A percentile compares a stretch with the other conserved stretches of the same genome.
phyloP scores from a whole-genome alignment of 129 eudicot species.

The Artemisia tridentata region DNA sequence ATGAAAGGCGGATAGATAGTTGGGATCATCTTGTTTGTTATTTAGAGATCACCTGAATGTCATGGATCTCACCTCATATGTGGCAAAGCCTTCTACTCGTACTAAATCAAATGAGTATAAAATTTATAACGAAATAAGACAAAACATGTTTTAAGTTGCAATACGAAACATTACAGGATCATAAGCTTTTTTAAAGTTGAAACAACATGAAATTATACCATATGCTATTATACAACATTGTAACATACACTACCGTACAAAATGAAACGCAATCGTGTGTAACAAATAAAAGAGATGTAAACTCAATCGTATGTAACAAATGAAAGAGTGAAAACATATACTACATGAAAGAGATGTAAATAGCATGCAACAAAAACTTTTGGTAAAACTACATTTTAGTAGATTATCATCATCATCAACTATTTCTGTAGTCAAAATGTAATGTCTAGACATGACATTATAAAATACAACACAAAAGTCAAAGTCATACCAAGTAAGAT shows the following conservation, averaged over 20 bases:
- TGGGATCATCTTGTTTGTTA: no score
- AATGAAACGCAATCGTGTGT: neutral
- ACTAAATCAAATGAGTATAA: neutral
- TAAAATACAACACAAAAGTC: neutral
- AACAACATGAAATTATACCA: no score
- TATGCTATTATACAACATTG: no score
- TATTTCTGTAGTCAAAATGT: neutral
- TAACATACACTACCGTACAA: no score
- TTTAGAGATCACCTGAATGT: no score
- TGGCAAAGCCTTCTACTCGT: neutral
- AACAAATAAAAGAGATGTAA: neutral
- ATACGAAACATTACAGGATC: no score
- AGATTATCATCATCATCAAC: neutral
- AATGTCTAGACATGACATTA: neutral
- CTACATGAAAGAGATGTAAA: neutral
- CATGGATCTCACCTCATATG: no score
- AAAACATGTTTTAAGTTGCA: no score
- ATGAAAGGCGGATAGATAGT: no score
- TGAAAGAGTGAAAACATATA: no score
- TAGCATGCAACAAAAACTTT: neutral
- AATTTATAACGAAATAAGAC: no score
- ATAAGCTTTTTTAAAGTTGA: no score
- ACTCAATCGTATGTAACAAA: neutral
- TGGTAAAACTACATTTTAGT: neutral
- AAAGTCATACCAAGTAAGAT: conserved; percentile 56